phyloP scores from a whole-genome alignment of 805 yeast species.

The Debaryomyces tyrocola region DNA sequence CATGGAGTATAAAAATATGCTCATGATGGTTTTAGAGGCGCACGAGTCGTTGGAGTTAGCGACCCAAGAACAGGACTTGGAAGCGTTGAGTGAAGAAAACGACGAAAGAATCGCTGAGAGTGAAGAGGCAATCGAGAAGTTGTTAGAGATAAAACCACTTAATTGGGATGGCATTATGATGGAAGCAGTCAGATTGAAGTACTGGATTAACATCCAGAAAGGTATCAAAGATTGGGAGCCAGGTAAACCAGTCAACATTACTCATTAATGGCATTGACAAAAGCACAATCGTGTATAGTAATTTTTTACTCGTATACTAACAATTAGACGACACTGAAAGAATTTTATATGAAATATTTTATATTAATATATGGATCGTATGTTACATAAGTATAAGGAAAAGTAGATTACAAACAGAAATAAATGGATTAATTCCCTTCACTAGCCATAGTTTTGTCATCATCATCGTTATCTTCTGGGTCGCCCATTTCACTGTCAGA shows the following conservation, averaged over 20 bases:
- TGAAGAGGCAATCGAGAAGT: slow-evolving; percentile 44
- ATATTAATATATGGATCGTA: background rate
- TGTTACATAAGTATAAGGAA: background rate
- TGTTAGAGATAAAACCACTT: slow-evolving; percentile 39
- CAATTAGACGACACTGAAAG: no score
- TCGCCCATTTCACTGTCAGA: slow-evolving; percentile 26
- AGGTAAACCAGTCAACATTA: slow-evolving; percentile 61
- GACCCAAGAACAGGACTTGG: slow-evolving; percentile 56
- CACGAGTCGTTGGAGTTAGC: slow-evolving; percentile 81
- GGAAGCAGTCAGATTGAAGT: slow-evolving; percentile 72
- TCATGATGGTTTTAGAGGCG: slow-evolving; percentile 78
- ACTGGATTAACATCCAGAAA: slow-evolving; percentile 76
- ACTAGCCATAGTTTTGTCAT: slow-evolving; percentile 46
- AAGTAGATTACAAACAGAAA: background rate
- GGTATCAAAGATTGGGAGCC: slow-evolving; percentile 80
- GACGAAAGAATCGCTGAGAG: slow-evolving; percentile 50
- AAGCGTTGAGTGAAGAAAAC: slow-evolving; percentile 53
- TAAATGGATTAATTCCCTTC: slow-evolving; percentile 18
- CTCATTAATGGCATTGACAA: slow-evolving; percentile 43
- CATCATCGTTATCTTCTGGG: slow-evolving; percentile 27
- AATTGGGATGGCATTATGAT: slow-evolving; percentile 61
- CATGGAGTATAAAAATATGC: slow-evolving; percentile 49
- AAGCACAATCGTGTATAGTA: no score
- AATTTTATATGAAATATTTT: background rate
- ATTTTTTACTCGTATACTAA: no score